phyloP scores from a whole-genome alignment of 2,329 filamentous ascomycete species.

The Monilinia laxa region DNA sequence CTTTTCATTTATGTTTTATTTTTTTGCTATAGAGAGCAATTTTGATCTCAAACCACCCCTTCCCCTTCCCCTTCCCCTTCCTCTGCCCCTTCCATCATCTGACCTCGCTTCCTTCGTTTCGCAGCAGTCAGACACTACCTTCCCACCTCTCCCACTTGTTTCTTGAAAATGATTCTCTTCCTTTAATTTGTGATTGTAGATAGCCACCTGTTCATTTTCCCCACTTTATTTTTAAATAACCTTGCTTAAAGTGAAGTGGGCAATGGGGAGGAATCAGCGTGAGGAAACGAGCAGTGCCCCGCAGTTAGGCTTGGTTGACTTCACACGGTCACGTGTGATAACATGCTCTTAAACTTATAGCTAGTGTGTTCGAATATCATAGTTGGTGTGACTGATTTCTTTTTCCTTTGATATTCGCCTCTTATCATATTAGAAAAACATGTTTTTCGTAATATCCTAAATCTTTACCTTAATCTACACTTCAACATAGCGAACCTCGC shows the following conservation, averaged over 20 bases:
- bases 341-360: neutral
- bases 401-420: neutral
- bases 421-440: neutral
- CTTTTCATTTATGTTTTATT: neutral
- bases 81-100: neutral
- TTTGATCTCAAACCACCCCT: neutral
- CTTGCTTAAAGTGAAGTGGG: neutral
- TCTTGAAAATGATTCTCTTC: neutral
- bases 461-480: no score
- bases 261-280: neutral
- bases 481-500: no score
- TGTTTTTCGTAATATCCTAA: neutral
- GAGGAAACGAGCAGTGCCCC: neutral
- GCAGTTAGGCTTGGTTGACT: neutral
- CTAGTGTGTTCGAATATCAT: neutral
- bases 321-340: neutral
- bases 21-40: neutral
- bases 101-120: neutral
- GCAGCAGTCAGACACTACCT: neutral
- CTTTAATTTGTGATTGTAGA: neutral
- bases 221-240: neutral
- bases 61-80: neutral
- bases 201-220: neutral
- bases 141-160: neutral
- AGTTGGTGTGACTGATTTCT: neutral